Evolutionary conservation across 2,329 filamentous ascomycete species (phyloP).

Genomic region (Colletotrichum sp.): DNA sequence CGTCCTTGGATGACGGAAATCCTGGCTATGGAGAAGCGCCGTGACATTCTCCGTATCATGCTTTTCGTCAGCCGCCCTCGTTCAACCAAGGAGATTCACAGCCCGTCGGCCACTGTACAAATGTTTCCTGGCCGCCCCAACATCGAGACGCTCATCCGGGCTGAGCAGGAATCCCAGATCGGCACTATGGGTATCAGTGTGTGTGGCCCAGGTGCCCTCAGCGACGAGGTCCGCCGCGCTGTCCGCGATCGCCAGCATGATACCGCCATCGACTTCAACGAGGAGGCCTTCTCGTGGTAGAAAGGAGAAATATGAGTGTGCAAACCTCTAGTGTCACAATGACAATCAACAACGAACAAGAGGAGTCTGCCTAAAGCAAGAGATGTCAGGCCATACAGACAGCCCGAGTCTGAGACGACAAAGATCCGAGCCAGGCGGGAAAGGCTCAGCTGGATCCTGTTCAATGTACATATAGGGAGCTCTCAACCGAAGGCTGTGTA

Average conservation of each 20-base stretch:
- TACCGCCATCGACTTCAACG: conserved; percentile 77
- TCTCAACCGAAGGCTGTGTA: not conserved
- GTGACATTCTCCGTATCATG: conserved; percentile 77
- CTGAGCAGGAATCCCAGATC: conserved; percentile 77
- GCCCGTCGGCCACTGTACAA: conserved; percentile 77
- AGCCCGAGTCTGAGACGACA: not conserved
- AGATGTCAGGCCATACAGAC: not conserved
- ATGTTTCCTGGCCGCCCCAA: conserved; percentile 85
- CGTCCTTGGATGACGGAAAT: conserved; percentile 85
- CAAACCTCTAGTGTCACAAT: not conserved
- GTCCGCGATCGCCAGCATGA: conserved; percentile 69
- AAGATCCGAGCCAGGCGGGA: not conserved
- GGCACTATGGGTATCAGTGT: conserved; percentile 77
- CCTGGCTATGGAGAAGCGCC: conserved; percentile 74
- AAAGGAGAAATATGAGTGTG: not conserved
- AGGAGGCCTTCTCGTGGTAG: conserved; percentile 76
- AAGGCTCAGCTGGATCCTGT: not conserved
- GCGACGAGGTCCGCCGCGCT: conserved; percentile 75
- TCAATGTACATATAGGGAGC: not conserved
- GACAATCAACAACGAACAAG: not conserved
- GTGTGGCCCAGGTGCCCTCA: conserved; percentile 76
- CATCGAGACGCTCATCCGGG: conserved; percentile 72
- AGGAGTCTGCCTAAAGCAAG: not conserved
- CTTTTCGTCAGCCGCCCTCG: conserved; percentile 79
- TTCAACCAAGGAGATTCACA: conserved; percentile 82